Evolutionary conservation across 78 protist genomes (phyloP).

Genomic region (Capsaspora owczarzaki): DNA sequence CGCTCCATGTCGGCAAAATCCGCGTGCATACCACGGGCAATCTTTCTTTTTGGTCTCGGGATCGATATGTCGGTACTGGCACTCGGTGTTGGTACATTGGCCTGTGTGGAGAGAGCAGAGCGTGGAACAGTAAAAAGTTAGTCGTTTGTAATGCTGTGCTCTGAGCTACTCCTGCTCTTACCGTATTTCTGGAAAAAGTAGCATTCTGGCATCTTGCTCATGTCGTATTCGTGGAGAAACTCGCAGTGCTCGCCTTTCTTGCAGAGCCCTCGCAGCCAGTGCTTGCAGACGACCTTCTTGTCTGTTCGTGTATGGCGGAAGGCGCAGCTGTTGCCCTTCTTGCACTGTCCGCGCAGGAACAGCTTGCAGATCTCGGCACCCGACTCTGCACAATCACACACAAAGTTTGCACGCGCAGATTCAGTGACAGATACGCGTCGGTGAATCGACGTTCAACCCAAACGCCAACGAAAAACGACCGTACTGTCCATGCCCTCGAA

Average conservation of each 20-base stretch:
- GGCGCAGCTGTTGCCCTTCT: not conserved
- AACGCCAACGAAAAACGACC: not conserved
- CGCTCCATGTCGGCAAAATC: conserved; percentile 79
- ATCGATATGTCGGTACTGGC: conserved; percentile 68
- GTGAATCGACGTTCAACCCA: not conserved
- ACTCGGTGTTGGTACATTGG: conserved; percentile 59
- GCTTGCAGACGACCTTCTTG: conserved; percentile 76
- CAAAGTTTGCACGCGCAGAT: not conserved
- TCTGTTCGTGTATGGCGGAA: not conserved
- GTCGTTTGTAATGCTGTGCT: not conserved
- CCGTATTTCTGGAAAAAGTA: conserved; percentile 52
- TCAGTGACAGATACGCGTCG: not conserved
- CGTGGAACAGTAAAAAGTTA: not conserved
- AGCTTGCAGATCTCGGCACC: conserved; percentile 9
- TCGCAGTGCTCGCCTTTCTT: conserved; percentile 84
- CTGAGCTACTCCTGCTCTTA: not conserved
- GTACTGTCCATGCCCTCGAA: conserved; percentile 5
- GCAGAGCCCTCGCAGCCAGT: conserved; percentile 86
- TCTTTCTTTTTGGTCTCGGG: conserved; percentile 71
- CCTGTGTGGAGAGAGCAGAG: not conserved
- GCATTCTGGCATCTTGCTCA: conserved; percentile 81
- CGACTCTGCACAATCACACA: conserved; percentile 1
- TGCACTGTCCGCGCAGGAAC: conserved; percentile 7
- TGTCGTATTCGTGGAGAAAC: conserved; percentile 78
- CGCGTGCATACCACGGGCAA: conserved; percentile 83